Conservation (phyloP, 2,329 filamentous ascomycete species). For the Ceratocystis destructans region DNA sequence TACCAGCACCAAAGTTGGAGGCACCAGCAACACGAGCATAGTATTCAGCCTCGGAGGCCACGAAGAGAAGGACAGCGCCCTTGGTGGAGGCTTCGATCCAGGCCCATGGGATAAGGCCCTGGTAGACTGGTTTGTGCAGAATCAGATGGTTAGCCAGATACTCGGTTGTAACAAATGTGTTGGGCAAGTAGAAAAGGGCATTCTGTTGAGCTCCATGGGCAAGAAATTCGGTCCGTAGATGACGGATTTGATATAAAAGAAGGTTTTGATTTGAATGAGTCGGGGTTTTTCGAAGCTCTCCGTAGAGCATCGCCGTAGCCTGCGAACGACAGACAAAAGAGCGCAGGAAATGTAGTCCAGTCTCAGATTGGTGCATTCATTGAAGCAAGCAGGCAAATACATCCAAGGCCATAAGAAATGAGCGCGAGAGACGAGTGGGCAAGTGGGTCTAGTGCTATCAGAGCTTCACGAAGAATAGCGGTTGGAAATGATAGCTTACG, state of each 20-base stretch:
- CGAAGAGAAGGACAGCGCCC: constrained; percentile 96
- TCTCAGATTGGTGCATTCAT: neutral
- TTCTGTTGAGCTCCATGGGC: neutral
- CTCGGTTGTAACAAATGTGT: constrained; percentile 22
- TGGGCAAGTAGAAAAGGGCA: neutral
- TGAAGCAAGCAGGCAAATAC: neutral
- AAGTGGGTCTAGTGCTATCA: neutral
- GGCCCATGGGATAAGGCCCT: constrained; percentile 98
- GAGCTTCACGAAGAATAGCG: neutral
- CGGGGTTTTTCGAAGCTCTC: neutral
- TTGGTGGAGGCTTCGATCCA: constrained; percentile 99
- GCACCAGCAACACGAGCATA: constrained; percentile 75
- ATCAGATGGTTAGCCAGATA: constrained; percentile 11
- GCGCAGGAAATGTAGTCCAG: neutral
- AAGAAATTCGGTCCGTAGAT: neutral
- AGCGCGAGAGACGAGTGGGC: neutral
- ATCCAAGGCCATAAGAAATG: neutral
- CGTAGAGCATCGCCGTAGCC: too few species aligned
- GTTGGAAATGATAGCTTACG: neutral
- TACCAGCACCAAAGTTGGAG: constrained; percentile 75
- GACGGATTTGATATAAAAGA: neutral
- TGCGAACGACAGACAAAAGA: too few species aligned
- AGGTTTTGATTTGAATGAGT: neutral
- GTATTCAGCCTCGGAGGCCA: constrained; percentile 96
- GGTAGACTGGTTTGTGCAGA: constrained; percentile 58